Conservation (phyloP, 192 early-diverging fungal species). For the Phycomyces blakesleeanus region DNA sequence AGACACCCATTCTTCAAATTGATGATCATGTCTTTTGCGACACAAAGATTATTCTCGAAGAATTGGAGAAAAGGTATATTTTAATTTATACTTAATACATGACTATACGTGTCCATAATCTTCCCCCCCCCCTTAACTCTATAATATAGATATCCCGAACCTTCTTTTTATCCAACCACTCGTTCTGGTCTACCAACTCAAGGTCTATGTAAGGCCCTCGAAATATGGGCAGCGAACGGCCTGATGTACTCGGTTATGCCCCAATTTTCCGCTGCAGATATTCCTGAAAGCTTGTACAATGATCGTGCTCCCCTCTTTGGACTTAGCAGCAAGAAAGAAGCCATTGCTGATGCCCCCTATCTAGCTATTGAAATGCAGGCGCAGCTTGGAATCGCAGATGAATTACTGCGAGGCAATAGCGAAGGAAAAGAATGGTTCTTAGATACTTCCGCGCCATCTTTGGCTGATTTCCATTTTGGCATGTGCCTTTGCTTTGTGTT, state of each 20-base stretch:
- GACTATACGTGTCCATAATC: not conserved
- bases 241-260: not conserved
- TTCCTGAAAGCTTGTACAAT: not conserved
- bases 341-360: not conserved
- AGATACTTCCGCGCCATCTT: constrained; percentile 9
- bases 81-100: not conserved
- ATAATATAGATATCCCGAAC: constrained; percentile 19
- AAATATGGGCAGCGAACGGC: not conserved
- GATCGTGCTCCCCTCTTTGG: constrained; percentile 4
- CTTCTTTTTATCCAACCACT: constrained; percentile 18
- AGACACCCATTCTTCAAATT: constrained; percentile 33
- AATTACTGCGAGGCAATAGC: not conserved
- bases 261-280: not conserved
- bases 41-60: constrained; percentile 20
- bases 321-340: not conserved
- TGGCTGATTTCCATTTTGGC: constrained; percentile 13
- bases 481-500: constrained; percentile 6
- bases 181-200: not conserved
- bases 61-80: constrained; percentile 15
- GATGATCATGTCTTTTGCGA: constrained; percentile 26
- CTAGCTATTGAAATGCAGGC: not conserved
- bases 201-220: constrained; percentile 3
- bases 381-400: constrained; percentile 8
- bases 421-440: constrained; percentile 15
- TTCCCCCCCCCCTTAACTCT: too few species aligned